Percentiles rank a stretch among this genome's conserved stretches.
These are phyloP conservation scores for Trypanosoma vivax DNA, from an alignment of 208 protist species.

Conservation along the genomic window DNA sequence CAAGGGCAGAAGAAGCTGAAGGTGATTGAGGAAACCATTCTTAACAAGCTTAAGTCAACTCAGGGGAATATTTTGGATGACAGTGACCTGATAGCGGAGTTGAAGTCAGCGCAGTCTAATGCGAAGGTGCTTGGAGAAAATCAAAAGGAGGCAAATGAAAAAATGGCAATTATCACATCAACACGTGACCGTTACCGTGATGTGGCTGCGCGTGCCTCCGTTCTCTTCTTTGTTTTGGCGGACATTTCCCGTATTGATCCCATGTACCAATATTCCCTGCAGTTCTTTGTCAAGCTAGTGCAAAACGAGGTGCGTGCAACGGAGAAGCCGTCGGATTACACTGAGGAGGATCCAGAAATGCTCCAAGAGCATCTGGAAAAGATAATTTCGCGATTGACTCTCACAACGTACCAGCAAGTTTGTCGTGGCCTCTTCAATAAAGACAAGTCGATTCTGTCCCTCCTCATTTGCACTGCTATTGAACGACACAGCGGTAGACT, in stretches of 20 bases:
- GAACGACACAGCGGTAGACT: conserved; percentile 50
- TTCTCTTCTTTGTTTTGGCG: conserved; percentile 94
- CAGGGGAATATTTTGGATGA: conserved; percentile 95
- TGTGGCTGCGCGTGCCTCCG: conserved; percentile 86
- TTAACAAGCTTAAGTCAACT: conserved; percentile 81
- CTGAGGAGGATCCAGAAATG: conserved; percentile 41
- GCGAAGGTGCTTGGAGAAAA: conserved; percentile 81
- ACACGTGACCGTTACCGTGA: conserved; percentile 84
- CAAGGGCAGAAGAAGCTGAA: conserved; percentile 91
- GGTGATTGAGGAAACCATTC: conserved; percentile 89
- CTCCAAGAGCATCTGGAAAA: conserved; percentile 68
- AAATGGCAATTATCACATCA: conserved; percentile 90
- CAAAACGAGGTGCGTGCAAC: conserved; percentile 77
- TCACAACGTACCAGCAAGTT: conserved; percentile 92
- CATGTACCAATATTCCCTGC: conserved; percentile 98
- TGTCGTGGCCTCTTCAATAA: conserved; percentile 97
- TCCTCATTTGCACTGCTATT: conserved; percentile 91
- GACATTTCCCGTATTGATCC: conserved; percentile 93
- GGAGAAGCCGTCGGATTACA: conserved; percentile 40
- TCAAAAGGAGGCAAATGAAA: conserved; percentile 86
- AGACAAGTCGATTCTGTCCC: conserved; percentile 95
- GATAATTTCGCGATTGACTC: conserved; percentile 85
- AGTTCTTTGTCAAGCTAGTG: conserved; percentile 96
- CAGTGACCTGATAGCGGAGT: conserved; percentile 89
- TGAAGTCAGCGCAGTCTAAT: conserved; percentile 91